Evolutionary conservation across 768 basidiomycete species (phyloP).

Genomic region (Termitomyces titanicus): DNA sequence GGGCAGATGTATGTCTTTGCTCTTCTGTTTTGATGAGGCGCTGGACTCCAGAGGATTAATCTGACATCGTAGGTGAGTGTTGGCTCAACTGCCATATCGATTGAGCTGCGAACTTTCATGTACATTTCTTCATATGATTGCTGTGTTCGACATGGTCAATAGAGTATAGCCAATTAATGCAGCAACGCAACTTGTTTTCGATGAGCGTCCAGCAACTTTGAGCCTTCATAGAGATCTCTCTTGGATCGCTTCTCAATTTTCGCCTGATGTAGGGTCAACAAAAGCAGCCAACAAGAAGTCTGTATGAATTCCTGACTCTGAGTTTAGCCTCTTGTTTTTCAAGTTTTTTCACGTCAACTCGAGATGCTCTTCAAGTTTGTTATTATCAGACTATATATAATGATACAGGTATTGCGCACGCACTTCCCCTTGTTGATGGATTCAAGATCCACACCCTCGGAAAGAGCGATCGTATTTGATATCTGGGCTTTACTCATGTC

Average conservation of each 20-base stretch:
- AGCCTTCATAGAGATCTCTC: conserved; percentile 91
- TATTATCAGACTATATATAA: conserved; percentile 13
- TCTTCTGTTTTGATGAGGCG: conserved; percentile 82
- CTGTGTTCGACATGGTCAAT: conserved; percentile 32
- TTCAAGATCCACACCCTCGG: conserved; percentile 85
- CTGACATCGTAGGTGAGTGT: conserved; percentile 28
- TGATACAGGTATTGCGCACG: conserved; percentile 16
- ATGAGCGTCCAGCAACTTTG: conserved; percentile 89
- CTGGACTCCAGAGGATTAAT: conserved; percentile 91
- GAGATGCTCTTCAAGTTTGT: conserved; percentile 60
- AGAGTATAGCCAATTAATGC: neutral
- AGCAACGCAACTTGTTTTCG: conserved; percentile 68
- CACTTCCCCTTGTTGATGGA: conserved; percentile 95
- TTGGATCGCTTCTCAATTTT: conserved; percentile 97
- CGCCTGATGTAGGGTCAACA: conserved; percentile 44
- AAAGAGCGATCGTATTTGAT: conserved; percentile 74
- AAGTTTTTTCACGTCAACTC: conserved; percentile 92
- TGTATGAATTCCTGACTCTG: conserved; percentile 42
- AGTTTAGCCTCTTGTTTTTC: conserved; percentile 98
- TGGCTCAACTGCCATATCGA: neutral
- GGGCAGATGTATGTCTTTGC: conserved; percentile 93
- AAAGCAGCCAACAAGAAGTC: neutral
- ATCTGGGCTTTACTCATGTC: conserved; percentile 82
- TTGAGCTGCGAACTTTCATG: conserved; percentile 68
- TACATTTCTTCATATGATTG: conserved; percentile 99